These are phyloP conservation scores for Blastobotrys americana DNA, from an alignment of 805 yeast genomes.

Conservation along the genomic window DNA sequence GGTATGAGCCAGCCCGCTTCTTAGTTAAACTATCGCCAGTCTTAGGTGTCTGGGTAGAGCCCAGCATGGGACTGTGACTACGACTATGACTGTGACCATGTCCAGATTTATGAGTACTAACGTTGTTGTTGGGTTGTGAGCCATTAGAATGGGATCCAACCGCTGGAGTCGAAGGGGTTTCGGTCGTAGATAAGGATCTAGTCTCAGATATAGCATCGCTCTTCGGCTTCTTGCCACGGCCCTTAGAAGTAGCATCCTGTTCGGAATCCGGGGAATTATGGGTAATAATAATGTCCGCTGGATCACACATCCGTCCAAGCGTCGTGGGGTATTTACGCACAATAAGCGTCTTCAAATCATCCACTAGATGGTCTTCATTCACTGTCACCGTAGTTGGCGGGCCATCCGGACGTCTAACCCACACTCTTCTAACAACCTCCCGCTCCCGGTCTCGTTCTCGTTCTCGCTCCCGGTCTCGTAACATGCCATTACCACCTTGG, in stretches of 20 bases:
- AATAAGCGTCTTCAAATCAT: constrained; percentile 68
- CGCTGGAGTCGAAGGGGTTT: too few species aligned
- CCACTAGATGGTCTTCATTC: constrained; percentile 58
- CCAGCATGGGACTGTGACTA: too few species aligned
- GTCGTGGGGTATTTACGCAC: constrained; percentile 61
- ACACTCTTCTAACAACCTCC: constrained; percentile 23
- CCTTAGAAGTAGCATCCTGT: too few species aligned
- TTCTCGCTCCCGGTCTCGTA: not conserved
- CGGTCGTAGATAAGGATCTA: not conserved
- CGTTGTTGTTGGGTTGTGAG: not conserved
- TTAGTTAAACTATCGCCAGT: too few species aligned
- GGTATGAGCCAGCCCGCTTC: not conserved
- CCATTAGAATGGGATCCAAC: too few species aligned
- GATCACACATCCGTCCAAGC: constrained; percentile 52
- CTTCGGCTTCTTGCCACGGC: not conserved
- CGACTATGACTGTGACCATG: too few species aligned
- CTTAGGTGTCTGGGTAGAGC: too few species aligned
- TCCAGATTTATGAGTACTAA: not conserved
- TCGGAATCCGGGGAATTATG: constrained; percentile 1
- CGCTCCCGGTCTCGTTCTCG: not conserved
- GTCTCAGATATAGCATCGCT: not conserved
- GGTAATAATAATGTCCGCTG: constrained; percentile 48
- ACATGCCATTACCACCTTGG: too few species aligned
- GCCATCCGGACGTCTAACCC: constrained; percentile 33
- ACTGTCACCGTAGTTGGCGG: constrained; percentile 65